Conservation (phyloP, 352 stramenopile genomes). For the Phytophthora kernoviae region DNA sequence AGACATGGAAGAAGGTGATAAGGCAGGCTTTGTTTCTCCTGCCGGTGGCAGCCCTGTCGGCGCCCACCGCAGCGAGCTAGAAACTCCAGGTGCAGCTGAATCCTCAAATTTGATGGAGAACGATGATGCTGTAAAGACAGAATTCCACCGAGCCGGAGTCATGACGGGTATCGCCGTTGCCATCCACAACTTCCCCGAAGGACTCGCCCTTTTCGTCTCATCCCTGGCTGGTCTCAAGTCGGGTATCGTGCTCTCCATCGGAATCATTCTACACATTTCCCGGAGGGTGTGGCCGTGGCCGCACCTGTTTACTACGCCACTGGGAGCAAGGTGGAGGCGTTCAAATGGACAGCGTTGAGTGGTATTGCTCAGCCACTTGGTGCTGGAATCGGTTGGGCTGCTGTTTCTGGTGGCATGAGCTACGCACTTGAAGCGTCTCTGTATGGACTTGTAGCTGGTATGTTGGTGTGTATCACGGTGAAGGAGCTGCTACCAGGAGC, state of each 20-base stretch:
- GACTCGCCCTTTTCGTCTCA: conserved; percentile 95
- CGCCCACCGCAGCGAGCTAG: conserved; percentile 15
- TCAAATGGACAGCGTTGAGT: conserved; percentile 91
- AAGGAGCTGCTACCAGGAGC: conserved; percentile 93
- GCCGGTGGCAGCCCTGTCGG: conserved; percentile 34
- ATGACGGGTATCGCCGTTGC: conserved; percentile 94
- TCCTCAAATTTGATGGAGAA: conserved; percentile 20
- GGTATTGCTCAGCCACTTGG: conserved; percentile 93
- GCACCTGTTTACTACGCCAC: conserved; percentile 97
- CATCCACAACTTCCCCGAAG: conserved; percentile 98
- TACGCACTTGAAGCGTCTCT: conserved; percentile 85
- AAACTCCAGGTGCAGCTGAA: conserved; percentile 32
- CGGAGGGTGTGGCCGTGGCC: conserved; percentile 95
- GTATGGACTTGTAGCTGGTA: conserved; percentile 92
- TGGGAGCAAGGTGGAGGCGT: conserved; percentile 90
- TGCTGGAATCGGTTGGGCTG: conserved; percentile 75
- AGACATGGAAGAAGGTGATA: conserved; percentile 23
- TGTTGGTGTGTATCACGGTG: conserved; percentile 92
- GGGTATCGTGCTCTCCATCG: conserved; percentile 92
- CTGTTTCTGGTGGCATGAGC: conserved; percentile 56
- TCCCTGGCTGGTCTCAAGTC: conserved; percentile 89
- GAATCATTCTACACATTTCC: conserved; percentile 97
- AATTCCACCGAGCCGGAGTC: conserved; percentile 86
- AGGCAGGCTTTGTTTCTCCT: conserved; percentile 22
- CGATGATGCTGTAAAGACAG: conserved; percentile 34